Evolutionary conservation across 257 asterid species (phyloP).

Genomic region (Ophiorrhiza pumila): DNA sequence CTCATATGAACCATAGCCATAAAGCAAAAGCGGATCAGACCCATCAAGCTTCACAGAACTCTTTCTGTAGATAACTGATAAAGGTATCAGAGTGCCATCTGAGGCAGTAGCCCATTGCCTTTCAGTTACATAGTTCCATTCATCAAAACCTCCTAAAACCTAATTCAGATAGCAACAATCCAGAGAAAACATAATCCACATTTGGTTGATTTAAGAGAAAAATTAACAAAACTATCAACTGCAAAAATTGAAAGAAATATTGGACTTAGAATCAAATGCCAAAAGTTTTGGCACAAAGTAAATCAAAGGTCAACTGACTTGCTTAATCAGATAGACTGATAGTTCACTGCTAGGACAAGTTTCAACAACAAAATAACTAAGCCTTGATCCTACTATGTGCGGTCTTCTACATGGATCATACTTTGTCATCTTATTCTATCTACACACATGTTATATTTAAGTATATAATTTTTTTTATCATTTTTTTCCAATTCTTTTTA

Average conservation of each 20-base stretch:
- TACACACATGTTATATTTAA: too few species aligned
- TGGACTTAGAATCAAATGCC: not conserved
- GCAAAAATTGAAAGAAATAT: not conserved
- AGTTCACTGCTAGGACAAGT: not conserved
- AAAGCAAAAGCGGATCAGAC: conserved; percentile 80
- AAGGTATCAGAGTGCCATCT: conserved; percentile 81
- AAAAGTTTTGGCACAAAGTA: not conserved
- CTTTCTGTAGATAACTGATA: conserved; percentile 72
- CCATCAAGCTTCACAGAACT: conserved; percentile 81
- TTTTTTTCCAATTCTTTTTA: too few species aligned
- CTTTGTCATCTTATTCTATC: too few species aligned
- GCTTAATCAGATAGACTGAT: conserved; percentile 1
- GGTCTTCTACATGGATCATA: too few species aligned
- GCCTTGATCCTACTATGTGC: too few species aligned
- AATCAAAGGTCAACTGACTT: not conserved
- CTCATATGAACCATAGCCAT: conserved; percentile 98
- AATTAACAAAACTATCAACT: conserved; percentile 8
- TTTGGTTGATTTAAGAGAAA: not conserved
- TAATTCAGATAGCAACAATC: conserved; percentile 25
- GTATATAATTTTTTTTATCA: too few species aligned
- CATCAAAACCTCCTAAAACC: conserved; percentile 90
- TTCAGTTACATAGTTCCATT: conserved; percentile 69
- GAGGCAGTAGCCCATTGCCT: conserved; percentile 88
- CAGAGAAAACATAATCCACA: not conserved
- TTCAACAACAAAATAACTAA: too few species aligned